Base-by-base conservation (phyloP, 768 basidiomycete genomes). In the Psilocybe tampanensis region DNA sequence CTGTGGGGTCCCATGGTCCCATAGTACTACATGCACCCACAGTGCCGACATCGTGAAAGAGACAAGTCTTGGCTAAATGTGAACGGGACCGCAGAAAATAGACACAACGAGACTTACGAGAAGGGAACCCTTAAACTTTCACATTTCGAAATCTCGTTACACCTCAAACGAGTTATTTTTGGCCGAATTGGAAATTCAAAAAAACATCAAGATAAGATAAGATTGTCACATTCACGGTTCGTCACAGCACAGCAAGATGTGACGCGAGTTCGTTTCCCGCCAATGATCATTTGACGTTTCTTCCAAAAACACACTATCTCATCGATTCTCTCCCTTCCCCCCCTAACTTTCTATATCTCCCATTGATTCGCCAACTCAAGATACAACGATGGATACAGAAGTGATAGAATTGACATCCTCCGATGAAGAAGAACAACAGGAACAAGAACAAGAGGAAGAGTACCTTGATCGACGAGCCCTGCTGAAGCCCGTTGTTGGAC, bases 401-500 rank as follows among this genome's bases (percentile, higher is more conserved):
- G 62, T 77, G 42, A 74, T 78, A 33, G 77, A 79, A 18, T 67
- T 67, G 33, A 76, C 56, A 1, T 70, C 67, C 12, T 67, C 69
- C 12, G 69, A 66, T 12, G 70, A 72, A 18, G 68, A 65, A 24
- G 71, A 72, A 8, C 68, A 65, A 17, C 68, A 69, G n/a, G 65
- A 60, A 32, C 68, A 69, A 18, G 65, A 60, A 34, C 68, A 70
- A 13, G 52, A 63, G 13, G 68, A 69, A 9, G 53, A 60, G 8
- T 59, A 67, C 12, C 58, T 72, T 45, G 73, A 83, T 50, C 72
- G 81, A 47, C 81, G 87, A 51, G 70, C 78, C 3, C 74, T 90
- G 21, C 77, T 94, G 26, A 80, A 81, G 49, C 88, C 89, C 2
- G 78, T 90, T 29, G 83, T 94, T 47, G 82, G 79, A 39, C 81